Conservation (phyloP, 2,329 filamentous ascomycete genomes). For the Phialophora macrospora region DNA sequence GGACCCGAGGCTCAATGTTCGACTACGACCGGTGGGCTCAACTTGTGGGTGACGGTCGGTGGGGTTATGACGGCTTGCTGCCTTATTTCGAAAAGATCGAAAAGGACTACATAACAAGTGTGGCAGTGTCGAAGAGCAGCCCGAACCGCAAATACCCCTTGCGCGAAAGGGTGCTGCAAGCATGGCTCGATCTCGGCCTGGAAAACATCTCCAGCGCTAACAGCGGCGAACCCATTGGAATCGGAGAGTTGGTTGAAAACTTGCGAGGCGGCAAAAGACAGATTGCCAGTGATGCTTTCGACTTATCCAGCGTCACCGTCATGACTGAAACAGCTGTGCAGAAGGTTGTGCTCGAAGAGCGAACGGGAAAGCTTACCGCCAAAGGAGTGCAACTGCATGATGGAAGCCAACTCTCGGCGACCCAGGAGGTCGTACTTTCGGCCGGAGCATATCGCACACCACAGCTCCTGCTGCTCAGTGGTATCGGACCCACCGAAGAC, state of each 20-base stretch:
- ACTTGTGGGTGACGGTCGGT: constrained; percentile 49
- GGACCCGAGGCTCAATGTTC: constrained; percentile 51
- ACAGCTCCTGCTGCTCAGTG: constrained; percentile 67
- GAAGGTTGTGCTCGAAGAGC: constrained; percentile 37
- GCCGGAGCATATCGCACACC: constrained; percentile 66
- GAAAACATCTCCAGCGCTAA: constrained; percentile 39
- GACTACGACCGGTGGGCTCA: constrained; percentile 57
- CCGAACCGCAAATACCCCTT: constrained; percentile 47
- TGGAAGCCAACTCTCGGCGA: constrained; percentile 45
- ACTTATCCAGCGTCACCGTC: constrained; percentile 38
- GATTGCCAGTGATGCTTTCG: constrained; percentile 40
- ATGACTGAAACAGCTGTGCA: constrained; percentile 39
- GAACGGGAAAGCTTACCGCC: constrained; percentile 31
- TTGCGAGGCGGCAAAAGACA: constrained; percentile 41
- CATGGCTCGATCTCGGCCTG: constrained; percentile 47
- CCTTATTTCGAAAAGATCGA: constrained; percentile 55
- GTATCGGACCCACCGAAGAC: constrained; percentile 62
- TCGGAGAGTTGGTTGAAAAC: constrained; percentile 43
- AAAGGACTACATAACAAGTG: constrained; percentile 42
- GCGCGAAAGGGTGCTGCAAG: constrained; percentile 43
- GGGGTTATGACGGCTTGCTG: constrained; percentile 54
- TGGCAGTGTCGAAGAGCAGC: constrained; percentile 41
- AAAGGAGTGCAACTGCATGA: constrained; percentile 40
- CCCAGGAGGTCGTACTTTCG: constrained; percentile 53
- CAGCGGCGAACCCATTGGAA: constrained; percentile 41